Evolutionary conservation across 1,284 basidiomycete genomes (phyloP).

Genomic region (Boletellus dicymbophilus): DNA sequence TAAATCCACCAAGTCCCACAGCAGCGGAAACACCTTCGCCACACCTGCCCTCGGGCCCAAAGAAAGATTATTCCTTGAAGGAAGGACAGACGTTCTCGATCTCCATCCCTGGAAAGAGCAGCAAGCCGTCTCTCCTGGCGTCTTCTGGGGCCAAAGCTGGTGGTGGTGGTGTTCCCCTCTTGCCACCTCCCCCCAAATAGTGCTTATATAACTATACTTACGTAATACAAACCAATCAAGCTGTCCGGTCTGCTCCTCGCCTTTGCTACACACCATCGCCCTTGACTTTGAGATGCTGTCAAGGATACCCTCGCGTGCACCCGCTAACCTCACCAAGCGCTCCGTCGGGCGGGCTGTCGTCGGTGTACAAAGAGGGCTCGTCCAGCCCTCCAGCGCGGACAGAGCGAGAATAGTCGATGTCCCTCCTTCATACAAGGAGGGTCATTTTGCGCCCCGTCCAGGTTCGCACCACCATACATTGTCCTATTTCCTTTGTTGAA

Average conservation of each 20-base stretch:
- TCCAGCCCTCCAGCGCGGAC: slow-evolving; percentile 78
- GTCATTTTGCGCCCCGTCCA: slow-evolving; percentile 69
- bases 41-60: slow-evolving; percentile 73
- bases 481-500: not conserved
- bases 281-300: slow-evolving; percentile 30
- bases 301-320: slow-evolving; percentile 24
- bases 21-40: slow-evolving; percentile 50
- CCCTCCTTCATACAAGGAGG: slow-evolving; percentile 70
- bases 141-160: slow-evolving; percentile 26
- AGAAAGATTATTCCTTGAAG: slow-evolving; percentile 95
- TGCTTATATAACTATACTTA: slow-evolving; percentile 12
- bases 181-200: slow-evolving; percentile 69
- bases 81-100: slow-evolving; percentile 97
- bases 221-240: too few relatives aligned
- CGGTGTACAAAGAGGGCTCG: slow-evolving; percentile 48
- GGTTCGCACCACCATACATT: slow-evolving; percentile 44
- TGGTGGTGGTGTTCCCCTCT: slow-evolving; percentile 54
- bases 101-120: slow-evolving; percentile 76
- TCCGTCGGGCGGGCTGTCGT: slow-evolving; percentile 20
- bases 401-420: slow-evolving; percentile 79
- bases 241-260: too few relatives aligned
- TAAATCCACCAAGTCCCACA: slow-evolving; percentile 53
- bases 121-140: slow-evolving; percentile 39
- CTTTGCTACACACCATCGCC: slow-evolving; percentile 13
- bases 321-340: slow-evolving; percentile 13